Base-by-base conservation (phyloP, 2,329 filamentous ascomycete genomes). In the Apiospora kogelbergensis region DNA sequence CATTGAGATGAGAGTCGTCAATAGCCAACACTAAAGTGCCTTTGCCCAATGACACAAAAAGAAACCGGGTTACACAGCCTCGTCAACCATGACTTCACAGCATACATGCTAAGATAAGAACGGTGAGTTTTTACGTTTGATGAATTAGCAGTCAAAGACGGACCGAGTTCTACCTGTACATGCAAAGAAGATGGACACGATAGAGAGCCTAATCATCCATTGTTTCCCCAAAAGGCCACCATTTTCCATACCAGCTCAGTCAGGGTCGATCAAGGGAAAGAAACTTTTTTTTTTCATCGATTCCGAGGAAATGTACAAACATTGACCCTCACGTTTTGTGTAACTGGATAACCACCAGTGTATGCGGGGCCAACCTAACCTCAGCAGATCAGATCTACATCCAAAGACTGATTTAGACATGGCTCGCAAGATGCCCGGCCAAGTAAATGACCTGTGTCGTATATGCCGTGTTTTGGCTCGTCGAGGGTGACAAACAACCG, bases 131-230 rank as follows among this genome's bases (percentile, higher is more conserved):
- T 65, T 65, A 41, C 37, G 37, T 42, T 41, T 44, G 63, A 42
- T 65, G 63, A 70, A 66, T 67, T 71, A 71, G 70, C 68, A 72
- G 70, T 73, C 53, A 71, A 71, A 72, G 67, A 69, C 40, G 33
- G 72, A 70, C 69, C 72, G 70, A 73, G 67, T 70, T 74, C 73
- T 76, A 77, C 75, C 73, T 72, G 72, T 76, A 76, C 74, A 75
- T 69, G 70, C 71, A 71, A 75, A 75, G 67, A 66, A 73, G 69
- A 71, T 71, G 74, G 70, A 69, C 71, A 71, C 73, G 71, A 67
- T 65, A 22, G 48, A 70, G 70, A 60, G 68, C 67, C 69, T 60
- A 65, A 71, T 71, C 66, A 60, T 67, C 69, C 72, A 66, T 69
- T 73, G 70, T 72, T 69, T 72, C 72, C 70, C 72, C 69, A 70